Percentiles rank a stretch among this genome's conserved stretches.
phyloP scores from a whole-genome alignment of 148 eudicot genomes.

The Rhododendron molle region DNA sequence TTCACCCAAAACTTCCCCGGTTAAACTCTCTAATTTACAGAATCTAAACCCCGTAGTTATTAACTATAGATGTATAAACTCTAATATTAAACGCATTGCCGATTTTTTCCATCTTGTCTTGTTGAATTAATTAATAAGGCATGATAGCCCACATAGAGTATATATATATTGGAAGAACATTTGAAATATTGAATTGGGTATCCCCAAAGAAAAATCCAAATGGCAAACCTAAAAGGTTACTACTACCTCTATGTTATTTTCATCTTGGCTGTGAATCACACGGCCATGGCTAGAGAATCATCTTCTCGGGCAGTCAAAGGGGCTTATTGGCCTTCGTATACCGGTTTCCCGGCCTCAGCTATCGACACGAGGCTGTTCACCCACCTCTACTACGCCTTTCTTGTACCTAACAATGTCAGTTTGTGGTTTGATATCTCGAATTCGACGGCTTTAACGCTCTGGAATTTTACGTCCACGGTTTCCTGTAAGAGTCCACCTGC shows the following conservation, averaged over 20 bases:
- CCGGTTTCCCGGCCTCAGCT: conserved; percentile 22
- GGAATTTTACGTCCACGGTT: conserved; percentile 38
- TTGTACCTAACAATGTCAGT: conserved; percentile 33
- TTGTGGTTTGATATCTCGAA: conserved; percentile 30
- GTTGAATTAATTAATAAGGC: background rate
- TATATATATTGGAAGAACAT: background rate
- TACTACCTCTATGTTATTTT: background rate
- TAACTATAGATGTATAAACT: background rate
- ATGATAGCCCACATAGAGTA: background rate
- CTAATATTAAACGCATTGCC: background rate
- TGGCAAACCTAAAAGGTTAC: background rate
- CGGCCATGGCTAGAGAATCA: background rate
- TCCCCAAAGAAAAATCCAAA: background rate
- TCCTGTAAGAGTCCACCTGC: conserved; percentile 25
- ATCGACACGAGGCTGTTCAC: conserved; percentile 37
- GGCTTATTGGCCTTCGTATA: conserved; percentile 40
- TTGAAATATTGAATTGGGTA: background rate
- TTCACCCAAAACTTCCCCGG: background rate
- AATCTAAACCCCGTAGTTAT: background rate
- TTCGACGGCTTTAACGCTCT: conserved; percentile 22
- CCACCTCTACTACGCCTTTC: conserved; percentile 47
- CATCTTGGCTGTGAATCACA: background rate
- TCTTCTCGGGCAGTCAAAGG: conserved; percentile 28
- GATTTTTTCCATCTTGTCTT: background rate
- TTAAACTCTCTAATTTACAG: background rate